Base-by-base conservation (phyloP, 371 early-diverging fungal genomes). In the Catenaria anguillulae region DNA sequence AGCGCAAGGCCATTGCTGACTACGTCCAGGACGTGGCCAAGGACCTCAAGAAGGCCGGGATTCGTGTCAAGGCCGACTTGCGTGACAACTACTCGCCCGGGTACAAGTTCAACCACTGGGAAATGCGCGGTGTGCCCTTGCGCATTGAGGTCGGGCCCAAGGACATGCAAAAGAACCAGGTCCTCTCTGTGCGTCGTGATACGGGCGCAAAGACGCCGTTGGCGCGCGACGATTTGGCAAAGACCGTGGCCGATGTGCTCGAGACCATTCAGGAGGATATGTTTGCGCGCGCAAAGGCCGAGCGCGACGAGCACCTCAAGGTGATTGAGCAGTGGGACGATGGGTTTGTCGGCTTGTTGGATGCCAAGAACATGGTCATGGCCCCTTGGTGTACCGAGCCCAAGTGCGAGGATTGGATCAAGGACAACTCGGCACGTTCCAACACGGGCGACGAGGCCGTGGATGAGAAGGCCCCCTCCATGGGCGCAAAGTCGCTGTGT, bases 51-150 rank as follows among this genome's bases (percentile, higher is more conserved):
- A 78, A 77, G 66, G 81, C 75, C 35, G 94, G 92, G 43, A 73
- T 99, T 50, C 82, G 97, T 62, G 87, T 84, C 66, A 88, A 93
- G 75, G 72, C 88, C 33, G 99, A 99, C 74, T 65, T 84, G 64
- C 82, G 98, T 59, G 87, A 89, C 40, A 90, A 87, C 73, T 88
- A 92, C 80, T 90, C 93, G 55, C 92, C 97, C 63, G 99, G 98
- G 31, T 96, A 87, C 86, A 99, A 99, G 81, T 99, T 91, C 84
- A 99, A 97, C 79, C 96, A 99, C 80, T 99, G 99, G 99, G 99
- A 99, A 76, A 71, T 95, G 63, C 72, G 84, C 75, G 99, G 99
- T 73, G 96, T 97, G 58, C 99, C 99, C 43, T 69, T 99, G 63
- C 90, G 99, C 64, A 74, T 99, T 36, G 99, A 99, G 81, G 77